phyloP scores from a whole-genome alignment of 257 asterid genomes.

The Salvia miltiorrhiza region DNA sequence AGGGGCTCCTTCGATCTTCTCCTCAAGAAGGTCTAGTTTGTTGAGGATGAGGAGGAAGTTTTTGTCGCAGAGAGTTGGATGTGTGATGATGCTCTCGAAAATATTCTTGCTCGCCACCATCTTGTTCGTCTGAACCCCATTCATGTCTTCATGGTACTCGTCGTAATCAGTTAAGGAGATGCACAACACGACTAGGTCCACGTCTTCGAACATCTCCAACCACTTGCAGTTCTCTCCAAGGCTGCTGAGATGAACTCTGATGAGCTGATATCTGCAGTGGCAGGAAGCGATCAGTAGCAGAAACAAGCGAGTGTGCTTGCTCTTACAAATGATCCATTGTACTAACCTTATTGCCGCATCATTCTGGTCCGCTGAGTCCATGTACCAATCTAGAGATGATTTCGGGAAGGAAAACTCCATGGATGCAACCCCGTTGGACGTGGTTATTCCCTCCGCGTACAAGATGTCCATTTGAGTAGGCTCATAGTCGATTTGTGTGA shows the following conservation, averaged over 20 bases:
- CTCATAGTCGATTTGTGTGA: constrained; percentile 64
- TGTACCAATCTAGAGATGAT: constrained; percentile 50
- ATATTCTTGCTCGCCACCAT: constrained; percentile 56
- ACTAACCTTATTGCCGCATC: constrained; percentile 47
- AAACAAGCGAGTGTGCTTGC: not conserved
- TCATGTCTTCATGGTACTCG: constrained; percentile 43
- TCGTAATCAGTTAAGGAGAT: constrained; percentile 68
- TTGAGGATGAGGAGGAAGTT: constrained; percentile 62
- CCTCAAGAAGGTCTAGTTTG: constrained; percentile 74
- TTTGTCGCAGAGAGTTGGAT: constrained; percentile 46
- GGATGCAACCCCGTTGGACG: constrained; percentile 75
- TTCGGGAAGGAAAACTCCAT: constrained; percentile 70
- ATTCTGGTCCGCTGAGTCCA: constrained; percentile 59
- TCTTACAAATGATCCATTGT: not conserved
- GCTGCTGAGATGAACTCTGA: constrained; percentile 52
- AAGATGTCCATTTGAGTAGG: constrained; percentile 88
- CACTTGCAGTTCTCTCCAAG: constrained; percentile 76
- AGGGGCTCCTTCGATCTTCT: constrained; percentile 50
- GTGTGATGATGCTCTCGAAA: constrained; percentile 52
- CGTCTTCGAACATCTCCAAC: constrained; percentile 85
- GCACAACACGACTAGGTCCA: constrained; percentile 53
- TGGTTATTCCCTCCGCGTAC: constrained; percentile 76
- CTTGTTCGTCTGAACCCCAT: constrained; percentile 59
- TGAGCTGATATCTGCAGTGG: constrained; percentile 37
- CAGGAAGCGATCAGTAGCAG: not conserved